phyloP scores from a whole-genome alignment of 768 basidiomycete genomes.

The Naematelia encephala region DNA sequence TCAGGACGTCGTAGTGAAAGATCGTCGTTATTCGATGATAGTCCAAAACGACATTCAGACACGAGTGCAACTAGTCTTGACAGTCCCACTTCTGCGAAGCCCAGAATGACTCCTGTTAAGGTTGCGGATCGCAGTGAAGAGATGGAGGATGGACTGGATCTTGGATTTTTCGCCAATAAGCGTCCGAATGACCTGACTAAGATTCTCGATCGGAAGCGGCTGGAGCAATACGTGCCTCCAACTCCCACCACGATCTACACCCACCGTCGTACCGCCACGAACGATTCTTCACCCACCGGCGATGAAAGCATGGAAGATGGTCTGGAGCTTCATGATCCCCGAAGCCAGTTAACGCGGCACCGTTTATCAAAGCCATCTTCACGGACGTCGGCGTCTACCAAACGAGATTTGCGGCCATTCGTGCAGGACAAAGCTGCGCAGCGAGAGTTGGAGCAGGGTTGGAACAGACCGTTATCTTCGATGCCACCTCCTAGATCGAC shows the following conservation, averaged over 20 bases:
- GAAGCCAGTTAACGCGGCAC: slow-evolving; percentile 35
- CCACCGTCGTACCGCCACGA: slow-evolving; percentile 6
- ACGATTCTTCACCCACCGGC: slow-evolving; percentile 2
- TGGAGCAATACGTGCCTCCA: slow-evolving; percentile 27
- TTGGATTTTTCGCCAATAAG: slow-evolving; percentile 36
- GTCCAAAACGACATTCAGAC: background rate
- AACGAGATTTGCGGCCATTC: background rate
- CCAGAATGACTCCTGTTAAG: background rate
- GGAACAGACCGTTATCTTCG: slow-evolving; percentile 24
- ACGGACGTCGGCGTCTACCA: slow-evolving; percentile 1
- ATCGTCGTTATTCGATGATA: background rate
- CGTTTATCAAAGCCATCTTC: slow-evolving; percentile 17
- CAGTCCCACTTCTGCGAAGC: background rate
- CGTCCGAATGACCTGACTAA: slow-evolving; percentile 42
- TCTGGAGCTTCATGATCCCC: slow-evolving; percentile 39
- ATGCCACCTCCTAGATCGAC: background rate
- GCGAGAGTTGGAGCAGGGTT: slow-evolving; percentile 29
- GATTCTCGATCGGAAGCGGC: slow-evolving; percentile 45
- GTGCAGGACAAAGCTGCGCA: slow-evolving; percentile 1
- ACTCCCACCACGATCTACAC: slow-evolving; percentile 1
- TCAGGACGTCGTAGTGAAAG: background rate
- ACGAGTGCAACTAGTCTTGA: background rate
- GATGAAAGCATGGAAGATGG: slow-evolving; percentile 50
- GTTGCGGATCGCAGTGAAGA: background rate
- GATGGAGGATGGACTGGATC: slow-evolving; percentile 37